Evolutionary conservation across 148 eudicot species (phyloP).

Genomic region (Camellia japonica): DNA sequence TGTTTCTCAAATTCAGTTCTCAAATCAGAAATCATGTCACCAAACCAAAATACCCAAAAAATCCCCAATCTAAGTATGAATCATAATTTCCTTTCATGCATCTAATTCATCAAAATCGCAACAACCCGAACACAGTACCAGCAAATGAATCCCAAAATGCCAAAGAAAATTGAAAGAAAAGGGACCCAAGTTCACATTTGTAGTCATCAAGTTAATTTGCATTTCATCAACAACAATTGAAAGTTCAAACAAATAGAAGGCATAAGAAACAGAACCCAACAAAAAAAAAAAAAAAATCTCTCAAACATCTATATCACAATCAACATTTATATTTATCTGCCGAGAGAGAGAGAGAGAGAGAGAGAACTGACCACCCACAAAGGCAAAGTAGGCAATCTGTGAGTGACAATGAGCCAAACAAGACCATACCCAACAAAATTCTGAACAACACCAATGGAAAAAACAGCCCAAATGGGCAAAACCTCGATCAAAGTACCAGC

Average conservation of each 20-base stretch:
- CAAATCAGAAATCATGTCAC: neutral
- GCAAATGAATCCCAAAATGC: neutral
- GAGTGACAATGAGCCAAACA: slow-evolving; percentile 53
- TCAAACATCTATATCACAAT: no score
- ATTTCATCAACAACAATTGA: neutral
- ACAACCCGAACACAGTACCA: neutral
- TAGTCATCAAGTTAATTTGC: slow-evolving; percentile 1
- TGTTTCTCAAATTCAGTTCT: neutral
- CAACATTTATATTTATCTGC: slow-evolving; percentile 5
- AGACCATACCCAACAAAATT: slow-evolving; percentile 60
- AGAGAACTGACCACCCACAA: slow-evolving; percentile 59
- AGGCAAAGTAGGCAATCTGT: slow-evolving; percentile 41
- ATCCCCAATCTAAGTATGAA: neutral
- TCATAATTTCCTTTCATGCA: neutral
- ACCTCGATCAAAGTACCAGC: slow-evolving; percentile 52
- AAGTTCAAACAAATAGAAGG: neutral
- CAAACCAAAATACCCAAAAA: neutral
- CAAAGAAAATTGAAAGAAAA: neutral
- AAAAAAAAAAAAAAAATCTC: neutral
- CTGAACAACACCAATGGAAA: slow-evolving; percentile 52
- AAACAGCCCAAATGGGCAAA: slow-evolving; percentile 55
- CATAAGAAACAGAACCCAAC: neutral
- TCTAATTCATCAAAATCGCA: neutral
- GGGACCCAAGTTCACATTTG: neutral
- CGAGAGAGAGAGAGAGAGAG: slow-evolving; percentile 14